Conservation (phyloP, 139 green algal genomes). For the Chlorella vulgaris region DNA sequence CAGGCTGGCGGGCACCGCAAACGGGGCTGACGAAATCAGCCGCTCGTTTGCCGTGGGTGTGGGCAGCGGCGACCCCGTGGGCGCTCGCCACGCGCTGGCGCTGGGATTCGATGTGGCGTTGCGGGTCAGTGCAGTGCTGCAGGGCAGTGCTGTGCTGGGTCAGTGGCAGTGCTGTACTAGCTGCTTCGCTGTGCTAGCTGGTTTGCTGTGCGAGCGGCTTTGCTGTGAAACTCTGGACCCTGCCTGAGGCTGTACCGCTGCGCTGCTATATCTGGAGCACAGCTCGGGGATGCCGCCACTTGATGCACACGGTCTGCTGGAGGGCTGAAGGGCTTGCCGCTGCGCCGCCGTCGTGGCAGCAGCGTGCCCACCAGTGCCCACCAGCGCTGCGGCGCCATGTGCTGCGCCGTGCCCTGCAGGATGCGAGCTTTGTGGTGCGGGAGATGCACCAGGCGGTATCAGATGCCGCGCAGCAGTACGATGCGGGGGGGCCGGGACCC, state of each 20-base stretch:
- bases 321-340: too few relatives aligned
- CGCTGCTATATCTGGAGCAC: too few relatives aligned
- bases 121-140: constrained; percentile 22
- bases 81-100: constrained; percentile 74
- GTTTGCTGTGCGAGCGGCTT: too few relatives aligned
- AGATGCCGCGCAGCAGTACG: constrained; percentile 41
- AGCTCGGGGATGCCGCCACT: too few relatives aligned
- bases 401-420: neutral
- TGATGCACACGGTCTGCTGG: too few relatives aligned
- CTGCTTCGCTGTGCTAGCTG: too few relatives aligned
- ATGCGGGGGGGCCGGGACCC: constrained; percentile 14
- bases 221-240: too few relatives aligned
- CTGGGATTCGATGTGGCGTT: constrained; percentile 59
- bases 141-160: neutral
- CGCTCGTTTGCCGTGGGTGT: constrained; percentile 46
- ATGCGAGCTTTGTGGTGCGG: constrained; percentile 34
- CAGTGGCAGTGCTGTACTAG: too few relatives aligned
- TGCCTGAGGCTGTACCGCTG: too few relatives aligned
- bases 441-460: constrained; percentile 36
- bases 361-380: too few relatives aligned
- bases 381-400: neutral
- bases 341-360: too few relatives aligned
- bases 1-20: constrained; percentile 20
- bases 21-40: constrained; percentile 10
- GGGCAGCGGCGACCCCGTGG: constrained; percentile 62